A percentile compares a stretch with the other conserved stretches of the same genome.
Conservation (phyloP, 2,329 filamentous ascomycete genomes). For the Dactylellina sp. region DNA sequence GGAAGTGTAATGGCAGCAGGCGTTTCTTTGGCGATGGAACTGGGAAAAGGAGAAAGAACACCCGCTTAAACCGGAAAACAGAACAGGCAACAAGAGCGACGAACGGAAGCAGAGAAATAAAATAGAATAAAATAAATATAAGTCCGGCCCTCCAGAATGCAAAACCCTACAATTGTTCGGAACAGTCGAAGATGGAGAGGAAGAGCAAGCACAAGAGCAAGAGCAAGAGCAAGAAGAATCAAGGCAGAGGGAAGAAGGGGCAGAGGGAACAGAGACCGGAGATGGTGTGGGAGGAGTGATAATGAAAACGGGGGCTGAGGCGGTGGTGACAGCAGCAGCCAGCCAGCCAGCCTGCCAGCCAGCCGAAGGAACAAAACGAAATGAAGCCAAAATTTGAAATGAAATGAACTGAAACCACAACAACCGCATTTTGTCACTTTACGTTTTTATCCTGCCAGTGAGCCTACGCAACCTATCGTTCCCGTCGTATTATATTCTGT, state of each 20-base stretch:
- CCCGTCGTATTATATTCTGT: too few species aligned
- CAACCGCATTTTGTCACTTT: slow-evolving; percentile 21
- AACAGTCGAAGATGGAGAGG: slow-evolving; percentile 22
- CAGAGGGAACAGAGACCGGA: slow-evolving; percentile 38
- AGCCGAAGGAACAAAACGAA: slow-evolving; percentile 9
- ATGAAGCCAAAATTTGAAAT: slow-evolving; percentile 67
- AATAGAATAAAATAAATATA: neutral
- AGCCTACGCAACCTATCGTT: too few species aligned
- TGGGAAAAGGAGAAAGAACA: slow-evolving; percentile 4
- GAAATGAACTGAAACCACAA: slow-evolving; percentile 69
- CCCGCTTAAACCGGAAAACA: neutral
- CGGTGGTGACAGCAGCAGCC: neutral
- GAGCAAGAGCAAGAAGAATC: too few species aligned
- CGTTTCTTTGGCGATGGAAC: neutral
- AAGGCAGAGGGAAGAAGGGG: slow-evolving; percentile 54
- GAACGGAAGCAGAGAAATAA: neutral
- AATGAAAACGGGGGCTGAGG: slow-evolving; percentile 2
- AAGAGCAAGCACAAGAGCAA: too few species aligned
- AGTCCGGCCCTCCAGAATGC: neutral
- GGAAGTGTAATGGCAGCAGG: too few species aligned
- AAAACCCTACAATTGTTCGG: neutral
- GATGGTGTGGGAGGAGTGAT: slow-evolving; percentile 59
- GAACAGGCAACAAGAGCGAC: neutral
- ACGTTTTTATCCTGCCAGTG: too few species aligned
- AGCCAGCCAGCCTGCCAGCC: too few species aligned